Conservation (phyloP, 208 protist genomes). For the Leishmania major region DNA sequence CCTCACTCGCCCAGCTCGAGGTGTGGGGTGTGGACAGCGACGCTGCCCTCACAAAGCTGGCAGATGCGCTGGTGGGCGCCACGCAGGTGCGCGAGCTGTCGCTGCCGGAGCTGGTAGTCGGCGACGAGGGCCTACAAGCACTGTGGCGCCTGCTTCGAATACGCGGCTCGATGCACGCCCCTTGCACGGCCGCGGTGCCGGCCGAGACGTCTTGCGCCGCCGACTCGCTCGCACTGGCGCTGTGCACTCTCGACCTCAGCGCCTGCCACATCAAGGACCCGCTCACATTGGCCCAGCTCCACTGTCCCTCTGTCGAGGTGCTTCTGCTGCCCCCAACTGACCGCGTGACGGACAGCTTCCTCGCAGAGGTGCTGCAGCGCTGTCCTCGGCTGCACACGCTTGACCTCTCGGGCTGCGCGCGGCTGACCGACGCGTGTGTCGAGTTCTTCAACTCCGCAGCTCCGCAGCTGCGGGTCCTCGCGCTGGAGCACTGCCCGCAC, state of each 20-base stretch:
- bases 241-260: constrained; percentile 14
- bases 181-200: background rate
- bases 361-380: constrained; percentile 9
- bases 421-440: constrained; percentile 12
- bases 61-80: constrained; percentile 5
- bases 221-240: background rate
- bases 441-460: constrained; percentile 1
- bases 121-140: constrained; percentile 7
- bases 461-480: constrained; percentile 7
- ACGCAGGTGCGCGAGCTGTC: constrained; percentile 12
- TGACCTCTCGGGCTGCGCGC: constrained; percentile 13
- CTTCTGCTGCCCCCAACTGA: constrained; percentile 13
- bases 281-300: constrained; percentile 3
- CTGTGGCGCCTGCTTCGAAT: constrained; percentile 5
- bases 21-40: constrained; percentile 5
- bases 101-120: constrained; percentile 6
- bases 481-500: constrained; percentile 16
- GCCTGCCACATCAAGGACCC: constrained; percentile 2
- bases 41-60: constrained; percentile 1
- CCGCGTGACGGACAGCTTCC: constrained; percentile 10
- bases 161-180: background rate
- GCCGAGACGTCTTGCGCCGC: background rate
- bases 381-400: constrained; percentile 13
- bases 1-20: constrained; percentile 1
- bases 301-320: constrained; percentile 10